Conservation (phyloP, 371 early-diverging fungal species). For the Mucor mucedo region DNA sequence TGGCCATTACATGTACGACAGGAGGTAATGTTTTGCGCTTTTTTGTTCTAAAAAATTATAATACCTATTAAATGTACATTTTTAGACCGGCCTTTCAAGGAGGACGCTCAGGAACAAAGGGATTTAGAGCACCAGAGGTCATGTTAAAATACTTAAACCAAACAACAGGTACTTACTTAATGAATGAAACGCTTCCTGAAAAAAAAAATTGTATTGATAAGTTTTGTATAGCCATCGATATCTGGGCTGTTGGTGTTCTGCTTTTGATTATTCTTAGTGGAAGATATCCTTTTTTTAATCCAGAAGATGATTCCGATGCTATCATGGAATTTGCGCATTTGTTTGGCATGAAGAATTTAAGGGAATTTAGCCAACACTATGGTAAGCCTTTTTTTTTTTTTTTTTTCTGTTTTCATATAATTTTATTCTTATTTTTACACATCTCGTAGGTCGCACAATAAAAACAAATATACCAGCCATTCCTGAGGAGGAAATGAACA, state of each 20-base stretch:
- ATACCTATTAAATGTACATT: not conserved
- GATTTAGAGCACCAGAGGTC: constrained; percentile 98
- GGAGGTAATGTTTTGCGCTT: constrained; percentile 35
- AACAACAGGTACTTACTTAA: constrained; percentile 7
- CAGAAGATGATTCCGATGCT: constrained; percentile 85
- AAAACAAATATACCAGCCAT: constrained; percentile 62
- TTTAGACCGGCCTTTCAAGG: constrained; percentile 77
- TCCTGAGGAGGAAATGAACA: constrained; percentile 42
- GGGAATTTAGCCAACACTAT: constrained; percentile 61
- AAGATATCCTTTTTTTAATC: constrained; percentile 92
- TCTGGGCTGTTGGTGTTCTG: constrained; percentile 96
- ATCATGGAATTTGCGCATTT: constrained; percentile 86
- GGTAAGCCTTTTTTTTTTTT: constrained; percentile 31
- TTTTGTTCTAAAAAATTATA: not conserved
- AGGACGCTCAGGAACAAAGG: constrained; percentile 97
- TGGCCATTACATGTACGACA: constrained; percentile 44
- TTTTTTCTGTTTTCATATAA: too few relatives aligned
- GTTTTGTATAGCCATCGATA: constrained; percentile 65
- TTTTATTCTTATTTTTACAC: too few relatives aligned
- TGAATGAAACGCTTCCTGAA: not conserved
- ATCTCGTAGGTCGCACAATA: constrained; percentile 43
- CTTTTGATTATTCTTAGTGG: constrained; percentile 78
- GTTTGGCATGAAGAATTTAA: constrained; percentile 85
- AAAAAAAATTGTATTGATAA: constrained; percentile 4
- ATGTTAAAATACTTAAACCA: constrained; percentile 13